Base-by-base conservation (phyloP, 148 eudicot genomes). In the Mesembryanthemum crystallinum region DNA sequence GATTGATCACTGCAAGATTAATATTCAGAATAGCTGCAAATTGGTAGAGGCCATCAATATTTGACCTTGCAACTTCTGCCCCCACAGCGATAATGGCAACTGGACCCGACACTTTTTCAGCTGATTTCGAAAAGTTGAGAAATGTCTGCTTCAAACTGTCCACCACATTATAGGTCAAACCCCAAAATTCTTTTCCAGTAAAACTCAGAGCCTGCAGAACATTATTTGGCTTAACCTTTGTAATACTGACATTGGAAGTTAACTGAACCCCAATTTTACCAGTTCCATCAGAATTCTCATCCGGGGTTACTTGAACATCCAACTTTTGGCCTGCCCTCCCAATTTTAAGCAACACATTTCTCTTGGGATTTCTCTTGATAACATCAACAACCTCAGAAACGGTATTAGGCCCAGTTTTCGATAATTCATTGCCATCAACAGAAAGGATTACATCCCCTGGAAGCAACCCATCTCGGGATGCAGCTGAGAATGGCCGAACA, bases 81-180 rank as follows among this genome's bases (percentile, higher is more conserved):
- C 99, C 99, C 68, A 95, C 99, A 15, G 99, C 99, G 14, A 95
- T 95, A 33, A 95, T 91, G 17, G 99, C 99, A 72, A 95, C 90
- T 4, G 99, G 99, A 18, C 99, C 99, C 0, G 99, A 88, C 80
- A 95, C 96, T 69, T 95, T 95, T 15, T 92, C 82, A 27, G 99
- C 99, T 9, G 97, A 61, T 64, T 91, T 91, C 0, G 97, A 88
- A 74, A 92, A 95, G 80, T 95, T 95, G 27, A 89, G 78, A 74
- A 92, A 89, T 45, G 96, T 92, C 82, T 92, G 97, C 62, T 89
- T 95, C 81, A 95, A 82, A 80, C 99, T 86, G 30, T 95, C 93
- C 74, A 95, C 21, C 32, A 95, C 99, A 79, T 89, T 91, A 9
- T 3, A 75, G 8, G 97, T 62, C 21, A 95, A 75, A 39, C 97